These are phyloP conservation scores for Primulina huaijiensis DNA, from an alignment of 257 asterid species.

Conservation along the genomic window DNA sequence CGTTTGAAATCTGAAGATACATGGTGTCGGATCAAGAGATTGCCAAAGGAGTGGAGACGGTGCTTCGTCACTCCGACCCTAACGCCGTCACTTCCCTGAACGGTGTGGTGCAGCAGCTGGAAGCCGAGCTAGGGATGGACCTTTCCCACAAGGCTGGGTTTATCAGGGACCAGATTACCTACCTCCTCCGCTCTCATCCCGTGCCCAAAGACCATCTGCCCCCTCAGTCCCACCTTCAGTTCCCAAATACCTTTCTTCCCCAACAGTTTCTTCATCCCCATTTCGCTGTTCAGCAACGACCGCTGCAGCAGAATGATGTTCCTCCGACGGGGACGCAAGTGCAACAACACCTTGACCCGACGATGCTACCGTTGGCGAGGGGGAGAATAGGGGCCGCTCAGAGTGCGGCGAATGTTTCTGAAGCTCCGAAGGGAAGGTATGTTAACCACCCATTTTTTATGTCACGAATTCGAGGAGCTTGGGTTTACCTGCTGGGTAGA, in stretches of 20 bases:
- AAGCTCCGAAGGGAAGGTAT: constrained; percentile 60
- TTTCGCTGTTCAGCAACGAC: constrained; percentile 41
- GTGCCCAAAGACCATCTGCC: constrained; percentile 42
- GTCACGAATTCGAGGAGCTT: background rate
- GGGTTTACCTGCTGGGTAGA: no score
- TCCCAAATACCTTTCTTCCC: constrained; percentile 23
- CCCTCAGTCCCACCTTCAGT: constrained; percentile 32
- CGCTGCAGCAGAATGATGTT: constrained; percentile 19
- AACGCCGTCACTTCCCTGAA: constrained; percentile 61
- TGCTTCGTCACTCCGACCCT: constrained; percentile 66
- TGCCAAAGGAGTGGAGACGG: constrained; percentile 54
- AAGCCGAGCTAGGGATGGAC: constrained; percentile 57
- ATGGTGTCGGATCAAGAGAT: constrained; percentile 75
- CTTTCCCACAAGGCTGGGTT: constrained; percentile 66
- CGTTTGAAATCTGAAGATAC: background rate
- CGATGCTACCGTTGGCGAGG: constrained; percentile 22
- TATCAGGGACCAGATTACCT: constrained; percentile 54
- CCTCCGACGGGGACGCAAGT: constrained; percentile 32
- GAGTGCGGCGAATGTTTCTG: constrained; percentile 38
- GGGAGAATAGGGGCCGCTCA: constrained; percentile 18
- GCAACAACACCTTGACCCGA: constrained; percentile 23
- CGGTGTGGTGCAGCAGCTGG: constrained; percentile 68
- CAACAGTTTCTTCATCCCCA: constrained; percentile 39
- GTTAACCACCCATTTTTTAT: constrained; percentile 10
- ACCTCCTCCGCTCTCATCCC: constrained; percentile 50